These are phyloP conservation scores for Botrytis tulipae DNA, from an alignment of 2,329 filamentous ascomycete genomes.

Conservation along the genomic window DNA sequence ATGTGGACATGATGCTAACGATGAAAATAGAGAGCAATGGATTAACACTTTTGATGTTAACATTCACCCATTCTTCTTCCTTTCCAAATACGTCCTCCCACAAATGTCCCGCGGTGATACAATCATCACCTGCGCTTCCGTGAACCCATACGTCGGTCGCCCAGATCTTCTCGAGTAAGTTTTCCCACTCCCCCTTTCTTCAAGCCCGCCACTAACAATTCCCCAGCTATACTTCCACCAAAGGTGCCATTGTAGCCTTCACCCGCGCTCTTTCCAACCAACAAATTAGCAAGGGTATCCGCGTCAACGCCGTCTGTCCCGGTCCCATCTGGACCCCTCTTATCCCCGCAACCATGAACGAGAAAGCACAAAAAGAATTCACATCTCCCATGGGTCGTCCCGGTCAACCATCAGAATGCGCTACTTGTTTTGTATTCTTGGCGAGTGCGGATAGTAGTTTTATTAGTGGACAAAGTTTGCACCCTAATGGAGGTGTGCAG, in stretches of 20 bases:
- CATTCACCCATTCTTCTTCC: conserved; percentile 78
- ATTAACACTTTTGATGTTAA: conserved; percentile 76
- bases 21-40: conserved; percentile 65
- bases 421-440: conserved; percentile 78
- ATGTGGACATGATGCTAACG: conserved; percentile 24
- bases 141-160: conserved; percentile 80
- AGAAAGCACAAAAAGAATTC: conserved; percentile 70
- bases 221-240: conserved; percentile 66
- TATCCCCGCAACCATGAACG: conserved; percentile 70
- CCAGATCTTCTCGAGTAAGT: conserved; percentile 67
- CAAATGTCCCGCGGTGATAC: conserved; percentile 72
- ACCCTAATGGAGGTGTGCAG: conserved; percentile 59
- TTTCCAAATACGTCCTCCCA: conserved; percentile 72
- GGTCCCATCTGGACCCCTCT: conserved; percentile 78
- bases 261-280: conserved; percentile 77
- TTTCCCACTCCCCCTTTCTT: too few relatives aligned
- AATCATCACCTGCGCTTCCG: conserved; percentile 83
- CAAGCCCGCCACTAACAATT: neutral
- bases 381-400: conserved; percentile 72
- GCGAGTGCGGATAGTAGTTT: conserved; percentile 71
- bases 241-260: conserved; percentile 76
- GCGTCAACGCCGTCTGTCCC: conserved; percentile 74
- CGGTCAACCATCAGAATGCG: conserved; percentile 78
- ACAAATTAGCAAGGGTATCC: conserved; percentile 67
- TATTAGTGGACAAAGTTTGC: conserved; percentile 70